Evolutionary conservation across 148 eudicot species (phyloP), one percentile per base, ranked within the genome.

Genomic region (Chenopodium berlandieri): DNA sequence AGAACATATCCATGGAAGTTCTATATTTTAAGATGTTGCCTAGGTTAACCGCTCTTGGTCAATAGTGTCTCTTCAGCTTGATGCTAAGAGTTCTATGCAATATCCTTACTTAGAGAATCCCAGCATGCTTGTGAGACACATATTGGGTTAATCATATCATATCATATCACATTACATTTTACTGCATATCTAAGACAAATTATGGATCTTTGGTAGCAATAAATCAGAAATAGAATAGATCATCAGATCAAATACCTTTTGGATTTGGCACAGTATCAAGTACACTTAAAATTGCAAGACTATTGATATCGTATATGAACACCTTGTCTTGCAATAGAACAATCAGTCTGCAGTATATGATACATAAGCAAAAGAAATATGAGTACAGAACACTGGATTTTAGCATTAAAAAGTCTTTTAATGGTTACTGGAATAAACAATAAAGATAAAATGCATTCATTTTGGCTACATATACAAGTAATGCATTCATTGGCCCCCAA

Each of bases 231-330:
- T 23, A 0, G 44, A 1, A 46, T 23, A 0, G 44, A 75, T 67
- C 67, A 60, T 74, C 62, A 37, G 25, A 37, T 37, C 75, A 64
- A 22, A 84, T 84, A 92, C 99, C 99, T 90, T 90, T 94, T 62
- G 86, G 80, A 84, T 96, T 96, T 50, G 97, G 91, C 87, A 92
- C 94, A 0, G 97, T 94, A 83, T 94, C 98, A 71, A 96, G 79
- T 77, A 94, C 92, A 84, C 87, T 90, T 84, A 94, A 83, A 78
- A 92, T 90, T 71, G 84, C 82, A 22, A 91, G 92, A 73, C 68
- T 90, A 76, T 88, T 86, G 77, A 85, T 87, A 85, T 94, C 99
- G 89, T 96, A 96, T 80, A 96, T 83, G 83, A 86, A 96, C 63
- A 92, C 81, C 90, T 91, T 90, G 79, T 90, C 98, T 86, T 87